Base-by-base conservation (phyloP, 2,329 filamentous ascomycete species). In the Aureobasidium sp. region DNA sequence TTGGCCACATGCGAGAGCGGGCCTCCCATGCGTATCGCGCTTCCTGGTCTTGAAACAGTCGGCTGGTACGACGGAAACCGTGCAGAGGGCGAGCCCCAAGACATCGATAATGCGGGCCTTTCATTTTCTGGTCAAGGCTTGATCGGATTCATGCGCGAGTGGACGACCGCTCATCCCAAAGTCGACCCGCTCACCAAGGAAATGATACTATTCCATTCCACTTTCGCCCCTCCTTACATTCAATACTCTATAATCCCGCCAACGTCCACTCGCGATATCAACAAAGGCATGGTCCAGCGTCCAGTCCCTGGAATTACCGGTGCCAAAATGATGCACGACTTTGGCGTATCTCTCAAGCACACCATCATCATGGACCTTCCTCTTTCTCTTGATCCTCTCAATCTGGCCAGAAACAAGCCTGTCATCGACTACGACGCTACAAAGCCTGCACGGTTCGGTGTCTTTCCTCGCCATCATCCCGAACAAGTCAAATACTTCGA, bases 291-390 rank as follows among this genome's bases (percentile, higher is more conserved):
- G 42, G 68, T 85, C 53, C 80, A 80, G 57, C 68, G 72, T 6
- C 71, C 81, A 0, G 74, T 88, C 0, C 77, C 81, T 0, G 83
- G 83, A 0, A 73, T 87, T 22, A 70, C 71, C 3, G 78, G 78
- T 1, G 79, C 83, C 1, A 86, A 84, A 63, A 84, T 88, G 77
- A 88, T 88, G 83, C 85, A 88, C 62, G 84, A 88, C 63, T 88
- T 87, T 66, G 84, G 84, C 12, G 83, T 84, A 1, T 85, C 83
- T 1, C 73, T 69, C 4, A 65, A 63, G 4, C 76, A 86, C 60
- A 85, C 83, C 0, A 69, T 87, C 32, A 85, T 88, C 53, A 76
- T 88, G 68, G 84, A 88, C 60, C 71, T 87, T 8, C 85, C 85
- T 0, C 70, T 88, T 0, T 80, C 79, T 0, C 70, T 88, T 1